Base-by-base conservation (phyloP, 2,329 filamentous ascomycete genomes). In the Nemania bipapillata region DNA sequence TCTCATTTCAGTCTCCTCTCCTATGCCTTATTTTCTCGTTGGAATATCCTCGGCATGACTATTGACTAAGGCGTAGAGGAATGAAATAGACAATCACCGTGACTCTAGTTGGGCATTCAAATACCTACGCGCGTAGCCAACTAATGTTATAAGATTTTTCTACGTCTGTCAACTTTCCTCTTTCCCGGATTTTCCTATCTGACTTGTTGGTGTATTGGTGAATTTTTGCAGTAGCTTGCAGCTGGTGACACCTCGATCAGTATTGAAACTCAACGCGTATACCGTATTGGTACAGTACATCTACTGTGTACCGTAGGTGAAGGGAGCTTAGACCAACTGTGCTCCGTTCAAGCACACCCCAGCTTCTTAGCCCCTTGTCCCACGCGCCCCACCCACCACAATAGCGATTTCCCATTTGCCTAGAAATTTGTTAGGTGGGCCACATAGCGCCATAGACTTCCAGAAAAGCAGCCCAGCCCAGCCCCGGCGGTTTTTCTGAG, bases 371-470 rank as follows among this genome's bases (percentile, higher is more conserved):
- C 35, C 35, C 58, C n/a, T 26, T 56, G 32, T 35, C 45, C 55
- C 45, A 37, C 58, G 17, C n/a, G 26, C 58, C 30, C 28, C 28
- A 35, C 53, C 26, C 4, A 32, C 30, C 30, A 32, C 30, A 9
- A 20, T 15, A 22, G 26, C 64, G 30, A 40, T 30, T 52, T 49
- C 55, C 56, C 24, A 59, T 69, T 52, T 53, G 65, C 40, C 54
- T 37, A 62, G 64, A 63, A 67, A 60, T 67, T 70, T 64, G 63
- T 28, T 66, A 50, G 49, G 63, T 63, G 55, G 52, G 8, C 66
- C 66, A 52, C 60, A 53, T n/a, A n/a, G 40, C 52, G 54, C 42
- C 47, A 15, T 62, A 30, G 57, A 45, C 53, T 28, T 37, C 57
- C 45, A 40, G 24, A 24, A 52, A 55, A 62, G 49, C 50, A 49